A percentile compares a stretch with the other conserved stretches of the same genome.
These are phyloP conservation scores for Kodamaea alishanica DNA, from an alignment of 1,139 yeast genomes.

Conservation along the genomic window DNA sequence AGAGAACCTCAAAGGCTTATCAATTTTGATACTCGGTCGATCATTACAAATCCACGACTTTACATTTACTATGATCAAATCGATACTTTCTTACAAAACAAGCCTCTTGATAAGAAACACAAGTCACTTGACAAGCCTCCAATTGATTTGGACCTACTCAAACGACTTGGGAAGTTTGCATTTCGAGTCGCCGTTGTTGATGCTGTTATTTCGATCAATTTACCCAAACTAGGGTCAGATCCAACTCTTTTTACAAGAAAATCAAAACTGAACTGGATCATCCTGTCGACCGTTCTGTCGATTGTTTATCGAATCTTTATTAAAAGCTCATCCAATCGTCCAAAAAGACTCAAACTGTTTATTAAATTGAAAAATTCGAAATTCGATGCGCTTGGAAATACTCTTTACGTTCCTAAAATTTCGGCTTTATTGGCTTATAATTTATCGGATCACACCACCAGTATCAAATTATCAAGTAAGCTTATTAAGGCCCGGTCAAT, in stretches of 20 bases:
- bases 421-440: constrained; percentile 28
- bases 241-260: constrained; percentile 24
- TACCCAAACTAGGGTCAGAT: constrained; percentile 26
- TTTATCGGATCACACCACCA: constrained; percentile 18
- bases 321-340: constrained; percentile 18
- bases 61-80: constrained; percentile 42
- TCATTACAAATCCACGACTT: constrained; percentile 31
- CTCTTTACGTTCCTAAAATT: constrained; percentile 26
- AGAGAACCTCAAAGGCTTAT: constrained; percentile 10
- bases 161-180: constrained; percentile 19
- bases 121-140: constrained; percentile 4
- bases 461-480: constrained; percentile 27
- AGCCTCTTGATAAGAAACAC: not conserved
- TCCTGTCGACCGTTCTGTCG: constrained; percentile 24
- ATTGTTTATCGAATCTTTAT: constrained; percentile 29
- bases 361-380: constrained; percentile 33
- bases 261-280: constrained; percentile 27
- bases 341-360: constrained; percentile 12
- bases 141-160: constrained; percentile 11
- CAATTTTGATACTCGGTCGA: constrained; percentile 12
- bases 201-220: constrained; percentile 26
- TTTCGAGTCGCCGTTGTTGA: constrained; percentile 33
- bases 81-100: constrained; percentile 12
- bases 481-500: constrained; percentile 31
- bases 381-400: constrained; percentile 33